A percentile compares a stretch with the other conserved stretches of the same genome.
Evolutionary conservation across 2,329 filamentous ascomycete species (phyloP).

Genomic region (Aureobasidium sp.): DNA sequence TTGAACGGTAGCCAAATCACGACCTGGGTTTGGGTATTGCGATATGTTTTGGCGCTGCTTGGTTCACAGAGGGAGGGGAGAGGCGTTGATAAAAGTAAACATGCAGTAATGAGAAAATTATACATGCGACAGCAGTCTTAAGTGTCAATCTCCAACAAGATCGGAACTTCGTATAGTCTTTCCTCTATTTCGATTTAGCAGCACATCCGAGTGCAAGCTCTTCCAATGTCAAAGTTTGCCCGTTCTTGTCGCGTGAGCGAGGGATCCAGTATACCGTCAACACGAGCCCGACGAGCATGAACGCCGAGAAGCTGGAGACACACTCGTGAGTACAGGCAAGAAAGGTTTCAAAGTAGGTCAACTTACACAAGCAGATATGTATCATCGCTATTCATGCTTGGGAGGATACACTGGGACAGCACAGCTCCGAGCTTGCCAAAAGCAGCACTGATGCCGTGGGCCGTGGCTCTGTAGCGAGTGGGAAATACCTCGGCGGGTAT

Average conservation of each 20-base stretch:
- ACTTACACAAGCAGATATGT: neutral
- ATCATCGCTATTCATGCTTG: neutral
- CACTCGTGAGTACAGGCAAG: neutral
- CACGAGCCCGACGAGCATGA: neutral
- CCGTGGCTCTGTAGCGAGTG: conserved; percentile 47
- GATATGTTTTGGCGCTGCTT: too few relatives aligned
- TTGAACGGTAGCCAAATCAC: neutral
- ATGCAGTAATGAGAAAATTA: neutral
- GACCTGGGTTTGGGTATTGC: too few relatives aligned
- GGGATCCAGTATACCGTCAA: conserved; percentile 7
- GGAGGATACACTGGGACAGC: conserved; percentile 35
- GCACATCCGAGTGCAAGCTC: neutral
- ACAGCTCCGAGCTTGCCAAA: conserved; percentile 47
- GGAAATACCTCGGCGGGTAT: conserved; percentile 52
- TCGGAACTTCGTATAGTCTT: neutral
- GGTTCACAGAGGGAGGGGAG: neutral
- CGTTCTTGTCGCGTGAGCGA: conserved; percentile 3
- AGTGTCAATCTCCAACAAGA: neutral
- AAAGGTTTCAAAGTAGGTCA: neutral
- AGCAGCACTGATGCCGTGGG: conserved; percentile 48
- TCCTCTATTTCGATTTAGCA: neutral
- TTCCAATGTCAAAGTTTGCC: neutral
- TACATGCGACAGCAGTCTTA: neutral
- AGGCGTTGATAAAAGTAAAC: neutral
- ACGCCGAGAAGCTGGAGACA: neutral